Base-by-base conservation (phyloP, 2,329 filamentous ascomycete species). In the Claviceps humidiphila region DNA sequence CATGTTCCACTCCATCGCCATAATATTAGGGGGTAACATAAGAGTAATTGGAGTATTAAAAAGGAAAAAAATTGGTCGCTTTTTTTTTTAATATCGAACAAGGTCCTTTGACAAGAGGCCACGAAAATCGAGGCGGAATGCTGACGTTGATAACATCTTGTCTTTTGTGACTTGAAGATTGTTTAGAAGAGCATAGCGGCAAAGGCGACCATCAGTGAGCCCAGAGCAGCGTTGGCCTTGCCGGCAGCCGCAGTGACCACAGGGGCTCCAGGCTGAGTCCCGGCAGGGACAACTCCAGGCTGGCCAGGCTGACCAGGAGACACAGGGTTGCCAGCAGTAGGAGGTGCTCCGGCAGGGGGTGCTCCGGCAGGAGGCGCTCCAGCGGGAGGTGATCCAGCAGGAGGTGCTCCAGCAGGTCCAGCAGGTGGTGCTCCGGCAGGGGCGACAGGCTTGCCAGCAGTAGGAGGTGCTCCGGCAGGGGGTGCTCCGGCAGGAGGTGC, bases 181-280 rank as follows among this genome's bases (percentile, higher is more conserved):
- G 16, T 45, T 59, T 65, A 72, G 54, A 72, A 56, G 52, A 66
- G 58, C 42, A 74, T 51, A 22, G 66, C 68, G 49, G 64, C 68
- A 40, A 70, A 53, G 43, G 64, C 71, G 37, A 70, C 52, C 47
- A 69, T 58, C 43, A 72, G 60, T 51, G 67, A 66, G 26, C 67
- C 68, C 24, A 68, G 50, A 50, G 65, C 66, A 30, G 65, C 59
- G 40, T 61, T 63, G 38, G 63, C 55, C 58, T 66, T 68, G 53
- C 61, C 64, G 47, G 67, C 71, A 22, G 63, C 71, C 41, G 64
- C 70, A 40, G 65, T 66, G 22, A 70, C 58, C 47, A 62, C 57
- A 2, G 59, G 53, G 44, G 63, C 30, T 30, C 30, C 30, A 30
- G 30, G 26, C 26, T 30, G 42, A 13, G 11, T 26, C 7, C 14